phyloP scores from a whole-genome alignment of 345 rosid species.

The Boechera stricta region DNA sequence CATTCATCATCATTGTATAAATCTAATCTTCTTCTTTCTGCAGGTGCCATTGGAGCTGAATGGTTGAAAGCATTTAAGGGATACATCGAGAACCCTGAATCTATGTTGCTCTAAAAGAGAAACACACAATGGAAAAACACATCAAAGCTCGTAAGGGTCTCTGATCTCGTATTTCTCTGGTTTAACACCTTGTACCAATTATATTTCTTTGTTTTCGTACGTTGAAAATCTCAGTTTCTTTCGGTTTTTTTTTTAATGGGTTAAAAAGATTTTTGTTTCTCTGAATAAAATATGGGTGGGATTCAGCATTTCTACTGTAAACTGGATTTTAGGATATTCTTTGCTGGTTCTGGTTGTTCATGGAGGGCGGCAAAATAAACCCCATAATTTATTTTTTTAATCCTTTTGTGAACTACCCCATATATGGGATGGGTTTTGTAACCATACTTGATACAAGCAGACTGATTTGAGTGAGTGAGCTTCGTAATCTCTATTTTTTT shows the following conservation, averaged over 20 bases:
- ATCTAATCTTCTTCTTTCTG: background rate
- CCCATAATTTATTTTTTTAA: conserved; percentile 25
- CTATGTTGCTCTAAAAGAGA: conserved; percentile 75
- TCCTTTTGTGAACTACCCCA: background rate
- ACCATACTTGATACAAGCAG: background rate
- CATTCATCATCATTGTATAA: background rate
- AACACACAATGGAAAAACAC: background rate
- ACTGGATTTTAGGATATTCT: conserved; percentile 5
- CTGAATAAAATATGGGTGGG: conserved; percentile 24
- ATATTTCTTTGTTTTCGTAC: conserved; percentile 25
- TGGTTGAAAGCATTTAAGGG: conserved; percentile 97
- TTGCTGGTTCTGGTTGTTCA: conserved; percentile 15
- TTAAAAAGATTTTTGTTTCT: conserved; percentile 6
- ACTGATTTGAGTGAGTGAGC: background rate
- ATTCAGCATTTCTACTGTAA: conserved; percentile 20
- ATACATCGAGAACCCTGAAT: conserved; percentile 91
- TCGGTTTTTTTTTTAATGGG: background rate
- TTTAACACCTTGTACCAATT: conserved; percentile 37
- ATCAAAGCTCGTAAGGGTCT: conserved; percentile 30
- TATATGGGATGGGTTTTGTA: background rate
- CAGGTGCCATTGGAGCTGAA: conserved; percentile 97
- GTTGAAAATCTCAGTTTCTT: conserved; percentile 14
- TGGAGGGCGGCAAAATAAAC: conserved; percentile 11
- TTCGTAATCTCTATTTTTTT: background rate
- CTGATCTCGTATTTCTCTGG: conserved; percentile 22